Percentiles rank a stretch among this genome's conserved stretches.
Conservation (phyloP, 257 asterid species). For the Ilex asprella region DNA sequence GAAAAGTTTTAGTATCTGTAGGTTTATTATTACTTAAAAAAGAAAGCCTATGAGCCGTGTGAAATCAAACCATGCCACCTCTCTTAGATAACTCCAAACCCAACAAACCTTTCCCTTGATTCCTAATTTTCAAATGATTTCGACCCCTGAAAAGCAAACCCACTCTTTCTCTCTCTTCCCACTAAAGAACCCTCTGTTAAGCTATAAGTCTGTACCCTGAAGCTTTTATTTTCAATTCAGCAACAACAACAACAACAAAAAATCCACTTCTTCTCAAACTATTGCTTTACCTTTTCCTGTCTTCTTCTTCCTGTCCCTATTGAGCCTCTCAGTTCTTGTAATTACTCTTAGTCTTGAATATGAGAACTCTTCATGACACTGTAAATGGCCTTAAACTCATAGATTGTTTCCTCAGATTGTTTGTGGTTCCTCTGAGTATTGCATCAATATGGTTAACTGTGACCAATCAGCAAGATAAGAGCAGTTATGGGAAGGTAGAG, state of each 20-base stretch:
- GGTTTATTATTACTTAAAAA: not conserved
- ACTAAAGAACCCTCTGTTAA: constrained; percentile 7
- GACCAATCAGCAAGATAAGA: constrained; percentile 35
- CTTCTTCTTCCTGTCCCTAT: not conserved
- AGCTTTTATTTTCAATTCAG: not conserved
- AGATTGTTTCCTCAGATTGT: constrained; percentile 60
- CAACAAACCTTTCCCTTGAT: constrained; percentile 5
- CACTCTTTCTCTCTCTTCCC: constrained; percentile 30
- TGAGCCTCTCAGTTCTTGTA: not conserved
- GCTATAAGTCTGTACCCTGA: not conserved
- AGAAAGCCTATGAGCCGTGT: constrained; percentile 1
- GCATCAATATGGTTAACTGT: constrained; percentile 71
- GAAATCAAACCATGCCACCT: constrained; percentile 1
- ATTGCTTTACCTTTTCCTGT: not conserved
- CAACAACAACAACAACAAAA: not conserved
- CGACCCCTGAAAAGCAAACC: constrained; percentile 19
- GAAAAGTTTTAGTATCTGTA: too few species aligned
- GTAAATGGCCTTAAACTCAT: constrained; percentile 37
- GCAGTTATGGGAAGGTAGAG: constrained; percentile 52
- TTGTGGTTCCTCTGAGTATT: constrained; percentile 53
- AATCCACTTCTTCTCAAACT: not conserved
- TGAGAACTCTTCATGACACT: constrained; percentile 37
- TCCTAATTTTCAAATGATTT: constrained; percentile 23
- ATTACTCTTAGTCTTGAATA: constrained; percentile 4
- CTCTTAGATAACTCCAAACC: not conserved